Evolutionary conservation across 306 rosid genomes (phyloP).

Genomic region (Nissolia schottii): DNA sequence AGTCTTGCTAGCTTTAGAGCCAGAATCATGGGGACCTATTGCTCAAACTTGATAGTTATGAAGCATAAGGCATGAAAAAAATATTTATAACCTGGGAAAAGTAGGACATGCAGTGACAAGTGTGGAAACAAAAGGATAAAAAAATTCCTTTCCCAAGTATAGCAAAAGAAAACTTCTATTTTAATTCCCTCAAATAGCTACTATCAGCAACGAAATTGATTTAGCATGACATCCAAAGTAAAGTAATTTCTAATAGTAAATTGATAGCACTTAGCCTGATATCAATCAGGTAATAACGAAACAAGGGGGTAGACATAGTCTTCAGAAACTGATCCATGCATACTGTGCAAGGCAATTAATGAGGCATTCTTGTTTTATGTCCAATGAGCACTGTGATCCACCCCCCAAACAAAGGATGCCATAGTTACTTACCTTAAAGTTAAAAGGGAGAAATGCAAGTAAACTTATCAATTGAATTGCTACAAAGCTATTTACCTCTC

Average conservation of each 20-base stretch:
- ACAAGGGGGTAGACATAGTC: neutral
- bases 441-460: neutral
- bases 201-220: neutral
- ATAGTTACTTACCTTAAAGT: too few relatives aligned
- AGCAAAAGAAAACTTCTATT: neutral
- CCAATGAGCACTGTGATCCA: neutral
- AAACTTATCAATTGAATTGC: neutral
- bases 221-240: neutral
- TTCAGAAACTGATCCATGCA: conserved; percentile 1
- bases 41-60: neutral
- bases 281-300: conserved; percentile 1
- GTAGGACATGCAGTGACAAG: conserved; percentile 4
- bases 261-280: neutral
- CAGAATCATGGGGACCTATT: neutral
- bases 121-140: neutral
- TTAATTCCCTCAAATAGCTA: neutral
- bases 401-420: too few relatives aligned
- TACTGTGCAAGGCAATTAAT: neutral
- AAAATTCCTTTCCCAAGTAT: neutral
- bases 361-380: neutral
- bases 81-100: neutral
- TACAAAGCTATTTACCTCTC: neutral
- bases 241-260: neutral
- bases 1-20: conserved; percentile 8
- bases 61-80: conserved; percentile 1